Evolutionary conservation across 1,284 basidiomycete species (phyloP).

Genomic region (Irpex rosettiformis): DNA sequence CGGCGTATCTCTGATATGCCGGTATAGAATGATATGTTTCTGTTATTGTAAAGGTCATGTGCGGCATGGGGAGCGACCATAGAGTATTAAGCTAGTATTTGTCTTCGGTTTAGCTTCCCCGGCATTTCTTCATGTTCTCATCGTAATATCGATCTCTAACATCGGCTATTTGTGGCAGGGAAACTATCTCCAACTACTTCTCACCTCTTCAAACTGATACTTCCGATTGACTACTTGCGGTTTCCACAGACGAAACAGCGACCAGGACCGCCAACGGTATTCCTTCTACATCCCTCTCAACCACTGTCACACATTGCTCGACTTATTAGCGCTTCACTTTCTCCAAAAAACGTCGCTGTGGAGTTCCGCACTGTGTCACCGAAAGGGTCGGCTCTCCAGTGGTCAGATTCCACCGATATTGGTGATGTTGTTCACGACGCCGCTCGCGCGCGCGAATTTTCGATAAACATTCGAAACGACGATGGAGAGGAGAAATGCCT

Average conservation of each 20-base stretch:
- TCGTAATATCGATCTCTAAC: background rate
- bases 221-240: conserved; percentile 41
- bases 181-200: conserved; percentile 60
- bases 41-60: background rate
- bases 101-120: background rate
- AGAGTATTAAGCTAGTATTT: background rate
- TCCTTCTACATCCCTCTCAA: conserved; percentile 58
- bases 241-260: background rate
- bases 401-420: conserved; percentile 66
- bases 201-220: conserved; percentile 63
- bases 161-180: conserved; percentile 30
- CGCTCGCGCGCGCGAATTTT: conserved; percentile 52
- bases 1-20: background rate
- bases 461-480: conserved; percentile 39
- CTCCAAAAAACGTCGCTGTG: conserved; percentile 30
- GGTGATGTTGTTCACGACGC: conserved; percentile 66
- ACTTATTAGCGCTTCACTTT: conserved; percentile 43
- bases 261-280: conserved; percentile 43
- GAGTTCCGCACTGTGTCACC: conserved; percentile 44
- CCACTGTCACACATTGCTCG: conserved; percentile 56
- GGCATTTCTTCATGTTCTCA: background rate
- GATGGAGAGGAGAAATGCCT: conserved; percentile 27
- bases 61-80: background rate
- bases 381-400: conserved; percentile 40
- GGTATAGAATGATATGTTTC: background rate